Conservation (phyloP, 2,329 filamentous ascomycete genomes). For the Fusarium beomiforme region DNA sequence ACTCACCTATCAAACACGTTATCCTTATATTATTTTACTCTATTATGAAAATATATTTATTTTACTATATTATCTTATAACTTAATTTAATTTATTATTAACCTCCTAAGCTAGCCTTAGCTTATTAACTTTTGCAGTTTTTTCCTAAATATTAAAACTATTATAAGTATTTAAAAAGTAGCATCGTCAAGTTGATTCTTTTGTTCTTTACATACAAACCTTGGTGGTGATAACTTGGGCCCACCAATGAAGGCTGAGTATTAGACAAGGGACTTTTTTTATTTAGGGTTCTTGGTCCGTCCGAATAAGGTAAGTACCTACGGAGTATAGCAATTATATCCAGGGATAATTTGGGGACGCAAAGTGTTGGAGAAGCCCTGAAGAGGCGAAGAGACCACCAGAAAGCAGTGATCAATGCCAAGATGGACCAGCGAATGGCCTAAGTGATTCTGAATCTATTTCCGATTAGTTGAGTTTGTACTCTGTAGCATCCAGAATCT, state of each 20-base stretch:
- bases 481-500: not conserved
- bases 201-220: not conserved
- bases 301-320: not conserved
- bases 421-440: not conserved
- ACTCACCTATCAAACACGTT: too few species aligned
- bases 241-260: conserved; percentile 19
- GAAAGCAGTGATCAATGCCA: not conserved
- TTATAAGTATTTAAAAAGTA: too few species aligned
- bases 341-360: conserved; percentile 22
- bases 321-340: not conserved
- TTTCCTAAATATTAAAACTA: too few species aligned
- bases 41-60: too few species aligned
- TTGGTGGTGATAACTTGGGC: conserved; percentile 1
- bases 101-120: too few species aligned
- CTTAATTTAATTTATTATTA: too few species aligned
- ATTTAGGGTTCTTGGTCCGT: not conserved
- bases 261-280: not conserved
- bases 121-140: too few species aligned
- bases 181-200: not conserved
- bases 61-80: too few species aligned
- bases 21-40: too few species aligned
- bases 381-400: not conserved
- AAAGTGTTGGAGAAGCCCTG: not conserved
- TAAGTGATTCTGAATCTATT: not conserved
- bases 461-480: not conserved